Percentiles rank a stretch among this genome's conserved stretches.
Evolutionary conservation across 768 basidiomycete genomes (phyloP).

Genomic region (Podaxis mareebaensis): DNA sequence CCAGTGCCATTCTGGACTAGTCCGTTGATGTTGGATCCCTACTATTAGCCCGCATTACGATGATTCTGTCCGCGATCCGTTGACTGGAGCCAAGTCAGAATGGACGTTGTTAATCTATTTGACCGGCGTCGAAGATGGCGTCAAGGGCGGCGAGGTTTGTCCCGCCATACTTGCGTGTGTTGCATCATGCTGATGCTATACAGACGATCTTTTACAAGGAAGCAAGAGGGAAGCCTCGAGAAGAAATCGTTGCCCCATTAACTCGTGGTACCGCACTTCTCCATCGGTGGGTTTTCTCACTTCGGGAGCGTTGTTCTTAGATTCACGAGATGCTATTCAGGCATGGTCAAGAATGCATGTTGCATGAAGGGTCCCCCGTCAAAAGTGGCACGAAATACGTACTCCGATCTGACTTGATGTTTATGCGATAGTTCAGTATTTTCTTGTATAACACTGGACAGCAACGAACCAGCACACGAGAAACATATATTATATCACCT

Average conservation of each 20-base stretch:
- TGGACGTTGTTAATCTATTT: conserved; percentile 80
- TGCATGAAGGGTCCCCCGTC: conserved; percentile 72
- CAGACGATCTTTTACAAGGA: conserved; percentile 74
- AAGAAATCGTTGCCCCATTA: conserved; percentile 52
- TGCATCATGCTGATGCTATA: not conserved
- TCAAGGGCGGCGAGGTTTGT: conserved; percentile 67
- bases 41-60: conserved; percentile 64
- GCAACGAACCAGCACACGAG: not conserved
- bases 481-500: conserved; percentile 24
- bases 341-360: conserved; percentile 71
- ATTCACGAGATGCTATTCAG: conserved; percentile 31
- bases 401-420: conserved; percentile 73
- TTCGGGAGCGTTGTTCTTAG: not conserved
- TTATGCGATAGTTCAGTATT: conserved; percentile 35
- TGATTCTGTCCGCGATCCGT: conserved; percentile 60
- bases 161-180: not conserved
- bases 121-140: conserved; percentile 70
- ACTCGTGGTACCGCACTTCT: conserved; percentile 65
- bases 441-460: not conserved
- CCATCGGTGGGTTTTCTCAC: conserved; percentile 49
- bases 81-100: conserved; percentile 65
- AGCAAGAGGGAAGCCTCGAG: conserved; percentile 46
- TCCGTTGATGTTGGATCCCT: not conserved
- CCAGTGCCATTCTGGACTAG: not conserved
- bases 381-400: conserved; percentile 68